phyloP scores from a whole-genome alignment of 2,329 filamentous ascomycete species.

The Ophiostoma angusticollis region DNA sequence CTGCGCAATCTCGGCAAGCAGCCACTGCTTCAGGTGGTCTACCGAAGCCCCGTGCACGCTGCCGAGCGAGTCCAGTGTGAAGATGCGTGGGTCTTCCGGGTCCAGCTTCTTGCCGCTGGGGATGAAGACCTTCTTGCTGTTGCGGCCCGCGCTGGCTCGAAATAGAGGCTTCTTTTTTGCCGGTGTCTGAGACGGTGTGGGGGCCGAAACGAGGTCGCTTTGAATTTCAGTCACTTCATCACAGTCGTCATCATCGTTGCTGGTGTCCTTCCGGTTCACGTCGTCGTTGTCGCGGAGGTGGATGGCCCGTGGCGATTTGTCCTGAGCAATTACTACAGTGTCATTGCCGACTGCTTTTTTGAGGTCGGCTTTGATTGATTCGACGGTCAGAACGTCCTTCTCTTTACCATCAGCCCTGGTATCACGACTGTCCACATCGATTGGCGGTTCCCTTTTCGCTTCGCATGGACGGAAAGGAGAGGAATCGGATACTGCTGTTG shows the following conservation, averaged over 20 bases:
- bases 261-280: constrained; percentile 3
- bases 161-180: too few species aligned
- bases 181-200: constrained; percentile 3
- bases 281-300: neutral
- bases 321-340: too few species aligned
- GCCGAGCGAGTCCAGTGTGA: constrained; percentile 82
- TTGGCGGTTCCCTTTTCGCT: neutral
- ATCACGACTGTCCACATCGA: too few species aligned
- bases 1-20: constrained; percentile 57
- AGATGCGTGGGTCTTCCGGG: constrained; percentile 52
- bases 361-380: too few species aligned
- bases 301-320: neutral
- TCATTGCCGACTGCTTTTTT: too few species aligned
- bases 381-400: too few species aligned
- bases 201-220: constrained; percentile 4
- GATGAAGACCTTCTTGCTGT: constrained; percentile 22
- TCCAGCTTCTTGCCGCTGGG: constrained; percentile 29
- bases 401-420: too few species aligned
- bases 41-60: constrained; percentile 49
- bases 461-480: too few species aligned
- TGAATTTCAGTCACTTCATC: constrained; percentile 10
- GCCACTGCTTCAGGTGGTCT: constrained; percentile 59
- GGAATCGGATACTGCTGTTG: too few species aligned
- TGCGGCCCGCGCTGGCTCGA: constrained; percentile 9
- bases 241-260: constrained; percentile 7